Base-by-base conservation (phyloP, 129 eudicot species). In the Oenanthe sinensis region DNA sequence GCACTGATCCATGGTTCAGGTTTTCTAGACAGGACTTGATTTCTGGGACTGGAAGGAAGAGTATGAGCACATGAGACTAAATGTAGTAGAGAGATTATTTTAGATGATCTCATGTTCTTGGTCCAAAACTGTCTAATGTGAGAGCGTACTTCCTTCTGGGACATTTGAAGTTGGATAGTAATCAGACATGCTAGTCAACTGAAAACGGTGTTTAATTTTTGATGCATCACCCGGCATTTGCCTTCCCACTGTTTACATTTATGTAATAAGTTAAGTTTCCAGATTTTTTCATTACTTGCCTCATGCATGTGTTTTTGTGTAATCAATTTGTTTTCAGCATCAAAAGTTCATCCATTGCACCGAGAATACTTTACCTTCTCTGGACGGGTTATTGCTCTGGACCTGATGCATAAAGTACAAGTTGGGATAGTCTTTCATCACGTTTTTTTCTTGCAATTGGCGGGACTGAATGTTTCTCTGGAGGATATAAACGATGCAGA, bases 401-500 rank as follows among this genome's bases (percentile, higher is more conserved):
- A 90, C 71, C 74, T 89, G 84, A 82, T 84, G 85, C 90, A 89
- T 63, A 89, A 86, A 58, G 78, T 89, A 24, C 93, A 89, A 76
- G 79, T 89, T 52, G 90, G 93, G 48, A 81, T 89, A 13, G 82
- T 84, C 58, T 78, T 89, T 75, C 90, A 86, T 83, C 90, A 90
- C 55, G 81, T 84, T 26, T 84, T 88, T 79, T 75, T 86, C 74
- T 24, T 79, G 50, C 92, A 86, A 80, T 82, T 88, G 78, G 86
- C 90, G 50, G 88, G 85, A 28, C 75, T 60, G 49, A 16, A 24
- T 36, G 76, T 88, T 55, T 67, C 88, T 11, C 49, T 88, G 67
- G 92, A 86, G 55, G 92, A 88, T 80, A 75, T 88, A 46, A 40
- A 60, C 60, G 92, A 88, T 76, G 90, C 92, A 50, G 92, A 88